phyloP scores from a whole-genome alignment of 2,329 filamentous ascomycete genomes.

The Teratosphaeria destructans region DNA sequence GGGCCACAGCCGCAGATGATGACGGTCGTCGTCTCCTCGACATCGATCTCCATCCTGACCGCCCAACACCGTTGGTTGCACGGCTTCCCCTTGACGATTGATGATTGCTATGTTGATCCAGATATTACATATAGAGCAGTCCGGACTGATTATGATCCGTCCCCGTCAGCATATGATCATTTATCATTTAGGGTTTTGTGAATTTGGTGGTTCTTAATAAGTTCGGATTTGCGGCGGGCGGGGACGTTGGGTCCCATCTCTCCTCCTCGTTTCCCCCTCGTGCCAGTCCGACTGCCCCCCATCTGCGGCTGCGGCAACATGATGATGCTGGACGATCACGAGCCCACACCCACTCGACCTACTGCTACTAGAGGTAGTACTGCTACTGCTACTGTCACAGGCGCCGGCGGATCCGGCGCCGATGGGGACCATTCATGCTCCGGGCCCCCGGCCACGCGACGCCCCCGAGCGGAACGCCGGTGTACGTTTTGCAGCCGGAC shows the following conservation, averaged over 20 bases:
- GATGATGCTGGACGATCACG: not conserved
- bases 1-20: slow-evolving; percentile 6
- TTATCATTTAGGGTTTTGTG: not conserved
- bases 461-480: not conserved
- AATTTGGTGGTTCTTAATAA: not conserved
- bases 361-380: not conserved
- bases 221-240: not conserved
- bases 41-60: not conserved
- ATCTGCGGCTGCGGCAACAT: not conserved
- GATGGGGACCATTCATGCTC: not conserved
- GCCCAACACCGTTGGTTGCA: not conserved
- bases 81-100: not conserved
- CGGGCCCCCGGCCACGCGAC: not conserved
- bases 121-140: not conserved
- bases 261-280: not conserved
- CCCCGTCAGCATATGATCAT: not conserved
- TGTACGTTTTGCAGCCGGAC: not conserved
- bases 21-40: not conserved
- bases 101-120: not conserved
- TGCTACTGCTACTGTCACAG: not conserved
- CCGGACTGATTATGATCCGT: not conserved
- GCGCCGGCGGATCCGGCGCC: not conserved
- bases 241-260: not conserved
- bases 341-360: not conserved
- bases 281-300: not conserved